Evolutionary conservation across 106 monocot genomes (phyloP).

Genomic region (Alisma plantagoaquatica): DNA sequence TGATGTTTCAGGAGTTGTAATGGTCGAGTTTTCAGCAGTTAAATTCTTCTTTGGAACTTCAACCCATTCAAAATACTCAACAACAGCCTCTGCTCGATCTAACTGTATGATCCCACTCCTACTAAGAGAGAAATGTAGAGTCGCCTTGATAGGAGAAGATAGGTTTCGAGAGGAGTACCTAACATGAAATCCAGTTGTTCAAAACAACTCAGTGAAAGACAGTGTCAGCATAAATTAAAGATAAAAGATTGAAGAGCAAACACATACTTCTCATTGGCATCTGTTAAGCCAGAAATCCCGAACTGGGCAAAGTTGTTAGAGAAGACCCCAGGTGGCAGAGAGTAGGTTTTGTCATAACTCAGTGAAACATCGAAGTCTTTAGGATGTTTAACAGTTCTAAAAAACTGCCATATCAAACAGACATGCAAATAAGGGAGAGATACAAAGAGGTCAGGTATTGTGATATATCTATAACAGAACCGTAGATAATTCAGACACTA

Average conservation of each 20-base stretch:
- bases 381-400: conserved; percentile 71
- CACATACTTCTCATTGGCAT: conserved; percentile 77
- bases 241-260: neutral
- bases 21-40: conserved; percentile 38
- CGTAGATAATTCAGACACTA: neutral
- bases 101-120: conserved; percentile 84
- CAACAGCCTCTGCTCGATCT: conserved; percentile 92
- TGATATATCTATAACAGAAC: no score
- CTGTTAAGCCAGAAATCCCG: conserved; percentile 74
- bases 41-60: conserved; percentile 86
- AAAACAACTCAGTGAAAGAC: no score
- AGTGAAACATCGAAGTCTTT: conserved; percentile 86
- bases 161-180: conserved; percentile 82
- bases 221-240: conserved; percentile 2
- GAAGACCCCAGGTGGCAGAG: conserved; percentile 64
- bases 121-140: conserved; percentile 90
- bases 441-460: no score
- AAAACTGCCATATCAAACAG: conserved; percentile 32
- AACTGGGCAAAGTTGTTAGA: conserved; percentile 58
- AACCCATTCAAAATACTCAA: conserved; percentile 93
- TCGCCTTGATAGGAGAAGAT: conserved; percentile 92
- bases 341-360: conserved; percentile 48
- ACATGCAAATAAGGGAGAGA: no score
- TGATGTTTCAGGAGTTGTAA: conserved; percentile 17
- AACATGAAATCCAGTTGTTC: no score